phyloP scores from a whole-genome alignment of 805 yeast species.

The Kazachstania africana region DNA sequence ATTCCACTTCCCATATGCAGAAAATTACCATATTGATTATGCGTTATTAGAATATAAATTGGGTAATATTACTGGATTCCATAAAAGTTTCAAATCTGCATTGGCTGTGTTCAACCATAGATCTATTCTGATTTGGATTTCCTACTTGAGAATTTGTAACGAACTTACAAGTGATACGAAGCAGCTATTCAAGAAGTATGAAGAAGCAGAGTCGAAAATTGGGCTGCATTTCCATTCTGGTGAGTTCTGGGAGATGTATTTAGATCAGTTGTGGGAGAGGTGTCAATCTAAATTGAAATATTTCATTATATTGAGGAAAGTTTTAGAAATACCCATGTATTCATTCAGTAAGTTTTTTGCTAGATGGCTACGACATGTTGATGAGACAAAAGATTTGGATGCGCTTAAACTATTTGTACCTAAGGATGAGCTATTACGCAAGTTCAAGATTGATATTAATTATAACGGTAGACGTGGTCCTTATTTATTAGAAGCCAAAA shows the following conservation, averaged over 20 bases:
- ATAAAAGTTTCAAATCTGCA: slow-evolving; percentile 16
- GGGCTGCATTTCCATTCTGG: slow-evolving; percentile 26
- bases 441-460: slow-evolving; percentile 14
- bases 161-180: slow-evolving; percentile 14
- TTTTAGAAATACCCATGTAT: slow-evolving; percentile 23
- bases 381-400: slow-evolving; percentile 17
- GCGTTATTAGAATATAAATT: slow-evolving; percentile 25
- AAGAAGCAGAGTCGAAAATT: slow-evolving; percentile 21
- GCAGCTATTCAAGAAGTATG: slow-evolving; percentile 20
- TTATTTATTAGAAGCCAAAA: slow-evolving; percentile 26
- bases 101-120: slow-evolving; percentile 17
- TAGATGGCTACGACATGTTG: slow-evolving; percentile 21
- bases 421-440: slow-evolving; percentile 14
- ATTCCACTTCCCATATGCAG: slow-evolving; percentile 22
- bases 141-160: slow-evolving; percentile 22
- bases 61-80: slow-evolving; percentile 19
- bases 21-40: slow-evolving; percentile 25
- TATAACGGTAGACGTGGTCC: slow-evolving; percentile 21
- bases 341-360: slow-evolving; percentile 23
- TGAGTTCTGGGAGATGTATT: slow-evolving; percentile 26
- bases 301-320: slow-evolving; percentile 18
- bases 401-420: slow-evolving; percentile 16
- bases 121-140: slow-evolving; percentile 24
- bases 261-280: slow-evolving; percentile 17
- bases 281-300: slow-evolving; percentile 14